Base-by-base conservation (phyloP, 345 rosid genomes). In the Bruguiera sexangula region DNA sequence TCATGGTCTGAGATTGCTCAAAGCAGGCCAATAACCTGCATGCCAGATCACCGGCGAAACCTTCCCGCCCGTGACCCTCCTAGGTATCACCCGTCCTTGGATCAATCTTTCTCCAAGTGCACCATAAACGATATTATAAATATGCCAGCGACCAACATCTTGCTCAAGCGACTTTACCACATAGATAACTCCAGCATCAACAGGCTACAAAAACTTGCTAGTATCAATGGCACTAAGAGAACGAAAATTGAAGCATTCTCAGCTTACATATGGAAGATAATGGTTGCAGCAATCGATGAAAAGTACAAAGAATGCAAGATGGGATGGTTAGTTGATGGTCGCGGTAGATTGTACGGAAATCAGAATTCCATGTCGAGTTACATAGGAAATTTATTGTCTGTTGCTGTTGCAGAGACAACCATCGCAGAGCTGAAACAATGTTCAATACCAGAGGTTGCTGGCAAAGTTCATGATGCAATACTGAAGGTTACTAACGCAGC, bases 261-360 rank as follows among this genome's bases (percentile, higher is more conserved):
- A 0, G 96, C 98, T 61, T 85, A 90, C 21, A 20, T 90, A 65
- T 89, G 98, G 98, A 90, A 87, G 81, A 74, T 65, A 30, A 81
- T 90, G 98, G 96, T 75, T 22, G 78, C 75, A 4, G 69, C 81
- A 27, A 73, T 85, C 19, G 78, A 81, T 68, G 72, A 75, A 63
- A 34, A 70, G 32, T 85, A 87, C 34, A 75, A 50, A 15, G 79
- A 74, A 62, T 89, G 96, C 86, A 89, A 86, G 82, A 89, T 93
- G 96, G 96, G 98, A 29, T 89, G 98, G 93, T 74, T 90, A 60
- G 87, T 93, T 11, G 96, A 90, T 7, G 98, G 98, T 30, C 75
- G 95, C 6, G 73, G 84, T 10, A 82, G 93, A 75, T 75, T 93
- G 10, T 36, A 55, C 8, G 59, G 64, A 63, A 62, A 63, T 20